Conservation (phyloP, 768 basidiomycete species). For the Podaxis rugospora region DNA sequence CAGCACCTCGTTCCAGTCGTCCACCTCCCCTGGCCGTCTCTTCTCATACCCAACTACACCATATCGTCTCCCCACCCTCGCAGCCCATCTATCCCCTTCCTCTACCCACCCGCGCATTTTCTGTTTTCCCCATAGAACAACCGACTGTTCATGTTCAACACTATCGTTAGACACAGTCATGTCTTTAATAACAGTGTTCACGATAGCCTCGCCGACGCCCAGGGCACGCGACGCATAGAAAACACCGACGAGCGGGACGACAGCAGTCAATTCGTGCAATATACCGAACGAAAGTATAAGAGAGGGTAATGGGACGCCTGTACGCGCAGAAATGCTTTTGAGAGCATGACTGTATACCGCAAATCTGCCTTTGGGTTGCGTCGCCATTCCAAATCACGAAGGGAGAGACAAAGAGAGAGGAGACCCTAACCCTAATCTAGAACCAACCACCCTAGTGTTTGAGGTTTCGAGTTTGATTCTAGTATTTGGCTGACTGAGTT, state of each 20-base stretch:
- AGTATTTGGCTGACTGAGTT: too few relatives aligned
- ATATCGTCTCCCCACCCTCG: slow-evolving; percentile 69
- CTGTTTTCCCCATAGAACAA: slow-evolving; percentile 34
- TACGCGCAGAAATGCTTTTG: slow-evolving; percentile 56
- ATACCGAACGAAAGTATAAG: slow-evolving; percentile 75
- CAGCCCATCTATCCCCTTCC: slow-evolving; percentile 72
- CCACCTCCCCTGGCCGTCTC: slow-evolving; percentile 25
- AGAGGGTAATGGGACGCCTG: slow-evolving; percentile 73
- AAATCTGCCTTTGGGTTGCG: slow-evolving; percentile 27
- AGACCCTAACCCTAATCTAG: slow-evolving; percentile 3
- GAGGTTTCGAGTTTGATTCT: background rate
- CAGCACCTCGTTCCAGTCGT: slow-evolving; percentile 20
- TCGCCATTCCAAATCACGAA: slow-evolving; percentile 10
- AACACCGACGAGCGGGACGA: slow-evolving; percentile 68
- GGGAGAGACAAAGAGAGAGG: background rate
- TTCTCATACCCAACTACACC: slow-evolving; percentile 79
- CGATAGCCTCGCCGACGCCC: slow-evolving; percentile 65
- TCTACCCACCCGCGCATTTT: slow-evolving; percentile 59
- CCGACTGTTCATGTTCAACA: slow-evolving; percentile 5
- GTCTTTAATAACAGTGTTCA: slow-evolving; percentile 33
- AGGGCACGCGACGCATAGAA: slow-evolving; percentile 67
- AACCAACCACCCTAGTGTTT: background rate
- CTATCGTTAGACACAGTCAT: background rate
- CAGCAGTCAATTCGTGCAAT: slow-evolving; percentile 81
- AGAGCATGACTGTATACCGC: slow-evolving; percentile 52